Evolutionary conservation across 495 filamentous ascomycete species (phyloP).

Genomic region (Neurospora cerealis): DNA sequence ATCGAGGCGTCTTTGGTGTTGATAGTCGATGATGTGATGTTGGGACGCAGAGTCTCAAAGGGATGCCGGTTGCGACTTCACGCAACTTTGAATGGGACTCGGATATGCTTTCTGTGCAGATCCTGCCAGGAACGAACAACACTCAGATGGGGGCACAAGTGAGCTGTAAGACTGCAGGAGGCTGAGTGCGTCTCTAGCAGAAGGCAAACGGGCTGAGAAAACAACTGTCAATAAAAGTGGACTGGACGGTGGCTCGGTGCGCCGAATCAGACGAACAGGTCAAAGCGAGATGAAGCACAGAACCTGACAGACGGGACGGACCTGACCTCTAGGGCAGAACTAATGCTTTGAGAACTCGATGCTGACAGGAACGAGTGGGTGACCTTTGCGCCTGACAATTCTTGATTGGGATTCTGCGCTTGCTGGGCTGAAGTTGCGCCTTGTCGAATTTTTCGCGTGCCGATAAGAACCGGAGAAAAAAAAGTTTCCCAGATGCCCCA

Average conservation of each 20-base stretch:
- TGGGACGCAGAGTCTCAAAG: not conserved
- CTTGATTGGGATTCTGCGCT: not conserved
- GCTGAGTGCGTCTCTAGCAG: not conserved
- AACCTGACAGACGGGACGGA: not conserved
- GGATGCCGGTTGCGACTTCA: not conserved
- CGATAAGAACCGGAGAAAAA: not conserved
- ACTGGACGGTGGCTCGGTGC: not conserved
- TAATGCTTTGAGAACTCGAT: not conserved
- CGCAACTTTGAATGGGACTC: not conserved
- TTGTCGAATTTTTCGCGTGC: not conserved
- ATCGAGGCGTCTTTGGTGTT: not conserved
- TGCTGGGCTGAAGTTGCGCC: not conserved
- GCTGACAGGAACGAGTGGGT: not conserved
- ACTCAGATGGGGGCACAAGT: not conserved
- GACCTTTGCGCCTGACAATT: not conserved
- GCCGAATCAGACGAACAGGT: not conserved
- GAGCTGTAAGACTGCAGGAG: not conserved
- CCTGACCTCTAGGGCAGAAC: not conserved
- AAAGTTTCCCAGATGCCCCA: not conserved
- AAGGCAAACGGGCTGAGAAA: not conserved
- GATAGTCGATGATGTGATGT: not conserved
- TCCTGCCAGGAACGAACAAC: not conserved
- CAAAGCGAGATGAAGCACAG: not conserved
- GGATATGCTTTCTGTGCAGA: not conserved
- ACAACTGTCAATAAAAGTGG: not conserved